Evolutionary conservation across 495 filamentous ascomycete species (phyloP), one percentile per base, ranked within the genome.

Genomic region (Elasticomyces elasticus): DNA sequence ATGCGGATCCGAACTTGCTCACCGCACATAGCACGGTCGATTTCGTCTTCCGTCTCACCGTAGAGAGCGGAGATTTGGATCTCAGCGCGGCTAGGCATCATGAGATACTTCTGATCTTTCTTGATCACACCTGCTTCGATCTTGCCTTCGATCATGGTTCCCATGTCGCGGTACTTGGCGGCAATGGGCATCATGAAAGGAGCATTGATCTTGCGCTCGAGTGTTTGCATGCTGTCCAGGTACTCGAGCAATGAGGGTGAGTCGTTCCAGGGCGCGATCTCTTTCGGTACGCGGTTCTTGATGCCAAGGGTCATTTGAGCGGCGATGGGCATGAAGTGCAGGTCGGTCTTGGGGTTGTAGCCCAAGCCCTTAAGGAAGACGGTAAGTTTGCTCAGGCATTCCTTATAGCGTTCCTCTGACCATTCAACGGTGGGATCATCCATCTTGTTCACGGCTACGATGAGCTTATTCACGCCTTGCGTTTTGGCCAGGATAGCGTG

Each of bases 111-210:
- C 66, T 77, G 77, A 45, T 83, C 86, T 75, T 96, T 97, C 76
- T 86, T 89, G 72, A 94, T 73, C 25, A 90, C 82, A 62, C 92
- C 92, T 12, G 89, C 82, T 70, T 99, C 94, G 62, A 99, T 86
- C 72, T 95, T 95, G 50, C 92, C 92, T 72, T 99, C 94, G 19
- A 94, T 79, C 76, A 97, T 89, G 58, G 92, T 97, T 64, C 92
- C 92, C 85, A 99, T 87, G 69, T 97, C 91, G 61, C 83, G 81
- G 74, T 97, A 97, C 69, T 97, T 99, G 66, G 84, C 86, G 47
- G 83, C 85, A 62, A 99, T 79, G 6, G 94, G 87, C 92, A 97
- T 95, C 94, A 97, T 96, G 77, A 99, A 97, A 12, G 92, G 92
- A 11, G 92, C 92, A 61, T 95, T 95, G 69, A 95, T 73, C 71